These are phyloP conservation scores for Mycena leptocephala DNA, from an alignment of 768 basidiomycete species.

Conservation along the genomic window DNA sequence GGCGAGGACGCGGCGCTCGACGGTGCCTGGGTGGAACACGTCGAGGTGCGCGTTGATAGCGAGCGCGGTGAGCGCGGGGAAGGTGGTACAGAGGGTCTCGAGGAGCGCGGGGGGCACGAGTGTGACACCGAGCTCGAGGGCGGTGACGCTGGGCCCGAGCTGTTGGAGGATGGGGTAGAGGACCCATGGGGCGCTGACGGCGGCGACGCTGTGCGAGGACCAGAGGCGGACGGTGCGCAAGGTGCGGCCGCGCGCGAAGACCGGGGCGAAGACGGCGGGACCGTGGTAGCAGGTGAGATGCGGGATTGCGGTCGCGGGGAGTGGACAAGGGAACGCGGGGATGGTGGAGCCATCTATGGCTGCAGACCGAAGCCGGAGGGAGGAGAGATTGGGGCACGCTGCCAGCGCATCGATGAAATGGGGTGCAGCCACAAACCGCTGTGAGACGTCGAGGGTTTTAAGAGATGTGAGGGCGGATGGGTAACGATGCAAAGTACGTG, in stretches of 20 bases:
- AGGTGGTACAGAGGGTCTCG: slow-evolving; percentile 16
- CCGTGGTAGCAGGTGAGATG: slow-evolving; percentile 39
- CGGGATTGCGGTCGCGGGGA: slow-evolving; percentile 26
- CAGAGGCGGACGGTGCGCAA: slow-evolving; percentile 39
- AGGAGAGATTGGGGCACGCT: slow-evolving; percentile 32
- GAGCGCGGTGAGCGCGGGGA: slow-evolving; percentile 36
- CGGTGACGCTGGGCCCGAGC: neutral
- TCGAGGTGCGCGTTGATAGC: slow-evolving; percentile 41
- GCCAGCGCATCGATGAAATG: slow-evolving; percentile 35
- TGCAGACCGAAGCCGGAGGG: slow-evolving; percentile 37
- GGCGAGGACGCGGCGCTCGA: neutral
- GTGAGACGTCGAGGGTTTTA: slow-evolving; percentile 33
- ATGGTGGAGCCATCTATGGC: slow-evolving; percentile 22
- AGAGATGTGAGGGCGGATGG: slow-evolving; percentile 21
- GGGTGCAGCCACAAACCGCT: slow-evolving; percentile 27
- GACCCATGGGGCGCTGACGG: slow-evolving; percentile 21
- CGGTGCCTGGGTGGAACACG: slow-evolving; percentile 37
- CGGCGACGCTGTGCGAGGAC: slow-evolving; percentile 36
- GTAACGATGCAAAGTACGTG: slow-evolving; percentile 21
- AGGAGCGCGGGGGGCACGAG: slow-evolving; percentile 35
- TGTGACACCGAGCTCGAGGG: slow-evolving; percentile 37
- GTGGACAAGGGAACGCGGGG: slow-evolving; percentile 4
- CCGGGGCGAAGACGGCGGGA: slow-evolving; percentile 25
- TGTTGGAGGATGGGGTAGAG: slow-evolving; percentile 32
- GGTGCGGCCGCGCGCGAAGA: slow-evolving; percentile 30